These are phyloP conservation scores for Diplosphaera chodatii DNA, from an alignment of 139 green algal genomes.

Conservation along the genomic window DNA sequence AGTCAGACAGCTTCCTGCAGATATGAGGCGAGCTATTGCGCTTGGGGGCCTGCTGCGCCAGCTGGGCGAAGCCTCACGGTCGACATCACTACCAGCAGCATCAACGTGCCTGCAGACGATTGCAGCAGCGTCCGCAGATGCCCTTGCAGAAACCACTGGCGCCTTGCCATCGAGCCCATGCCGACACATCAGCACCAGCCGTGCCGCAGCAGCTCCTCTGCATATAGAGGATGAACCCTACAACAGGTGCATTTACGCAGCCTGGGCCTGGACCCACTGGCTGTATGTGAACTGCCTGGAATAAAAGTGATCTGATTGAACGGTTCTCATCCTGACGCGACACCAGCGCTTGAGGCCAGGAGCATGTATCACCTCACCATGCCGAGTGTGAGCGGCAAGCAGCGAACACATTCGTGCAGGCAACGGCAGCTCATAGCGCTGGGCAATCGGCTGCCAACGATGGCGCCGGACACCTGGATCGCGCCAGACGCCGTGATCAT, in stretches of 20 bases:
- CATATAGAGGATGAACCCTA: slow-evolving; percentile 29
- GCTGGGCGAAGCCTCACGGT: too few species aligned
- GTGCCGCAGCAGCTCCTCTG: not conserved
- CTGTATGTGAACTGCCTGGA: too few species aligned
- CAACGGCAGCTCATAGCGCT: slow-evolving; percentile 69
- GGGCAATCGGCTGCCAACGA: slow-evolving; percentile 57
- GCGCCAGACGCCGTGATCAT: slow-evolving; percentile 76
- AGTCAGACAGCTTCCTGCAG: too few species aligned
- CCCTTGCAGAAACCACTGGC: too few species aligned
- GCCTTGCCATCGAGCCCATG: not conserved
- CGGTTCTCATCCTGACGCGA: too few species aligned
- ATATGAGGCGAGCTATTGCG: not conserved
- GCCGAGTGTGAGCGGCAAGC: too few species aligned
- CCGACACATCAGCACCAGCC: not conserved
- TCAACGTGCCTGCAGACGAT: not conserved
- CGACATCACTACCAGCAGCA: too few species aligned
- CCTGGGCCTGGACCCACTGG: too few species aligned
- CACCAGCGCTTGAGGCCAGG: too few species aligned
- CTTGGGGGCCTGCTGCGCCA: not conserved
- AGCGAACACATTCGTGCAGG: too few species aligned
- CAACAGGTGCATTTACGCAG: not conserved
- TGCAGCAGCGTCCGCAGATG: not conserved
- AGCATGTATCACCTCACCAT: too few species aligned
- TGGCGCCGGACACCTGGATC: slow-evolving; percentile 64
- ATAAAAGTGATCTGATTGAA: too few species aligned